Percentiles rank a stretch among this genome's conserved stretches.
These are phyloP conservation scores for Paspalum notatum DNA, from an alignment of 176 grass and related monocot species.

Conservation along the genomic window DNA sequence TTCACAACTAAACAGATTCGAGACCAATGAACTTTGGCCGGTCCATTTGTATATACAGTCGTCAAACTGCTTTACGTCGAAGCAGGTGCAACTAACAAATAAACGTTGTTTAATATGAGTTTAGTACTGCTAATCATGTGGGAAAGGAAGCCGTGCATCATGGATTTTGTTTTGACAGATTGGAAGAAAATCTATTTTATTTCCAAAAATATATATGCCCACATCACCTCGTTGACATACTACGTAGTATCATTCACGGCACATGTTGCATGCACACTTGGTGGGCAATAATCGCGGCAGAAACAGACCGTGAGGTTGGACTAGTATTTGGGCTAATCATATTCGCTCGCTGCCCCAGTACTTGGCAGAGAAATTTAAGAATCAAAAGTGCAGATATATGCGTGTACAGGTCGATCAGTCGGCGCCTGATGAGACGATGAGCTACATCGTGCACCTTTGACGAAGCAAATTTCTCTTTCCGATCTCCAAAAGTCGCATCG, in stretches of 20 bases:
- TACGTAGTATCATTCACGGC: neutral
- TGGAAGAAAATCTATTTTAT: neutral
- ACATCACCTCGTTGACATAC: neutral
- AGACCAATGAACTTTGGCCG: neutral
- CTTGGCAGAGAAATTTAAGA: neutral
- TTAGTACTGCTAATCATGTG: no score
- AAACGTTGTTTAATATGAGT: neutral
- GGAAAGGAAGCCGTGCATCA: no score
- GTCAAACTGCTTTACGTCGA: neutral
- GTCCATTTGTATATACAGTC: neutral
- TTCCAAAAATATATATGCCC: neutral
- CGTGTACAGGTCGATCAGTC: neutral
- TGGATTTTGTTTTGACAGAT: neutral
- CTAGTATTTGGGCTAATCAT: neutral
- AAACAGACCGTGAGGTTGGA: neutral
- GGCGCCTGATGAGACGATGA: no score
- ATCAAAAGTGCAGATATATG: neutral
- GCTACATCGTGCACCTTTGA: neutral
- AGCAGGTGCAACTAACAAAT: neutral
- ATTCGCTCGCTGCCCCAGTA: neutral
- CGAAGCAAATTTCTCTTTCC: neutral
- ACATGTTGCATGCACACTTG: neutral
- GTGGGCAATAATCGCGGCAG: neutral
- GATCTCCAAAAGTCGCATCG: neutral
- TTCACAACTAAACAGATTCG: neutral